Conservation (phyloP, 495 filamentous ascomycete genomes). For the Mytilinidion resinicola region DNA sequence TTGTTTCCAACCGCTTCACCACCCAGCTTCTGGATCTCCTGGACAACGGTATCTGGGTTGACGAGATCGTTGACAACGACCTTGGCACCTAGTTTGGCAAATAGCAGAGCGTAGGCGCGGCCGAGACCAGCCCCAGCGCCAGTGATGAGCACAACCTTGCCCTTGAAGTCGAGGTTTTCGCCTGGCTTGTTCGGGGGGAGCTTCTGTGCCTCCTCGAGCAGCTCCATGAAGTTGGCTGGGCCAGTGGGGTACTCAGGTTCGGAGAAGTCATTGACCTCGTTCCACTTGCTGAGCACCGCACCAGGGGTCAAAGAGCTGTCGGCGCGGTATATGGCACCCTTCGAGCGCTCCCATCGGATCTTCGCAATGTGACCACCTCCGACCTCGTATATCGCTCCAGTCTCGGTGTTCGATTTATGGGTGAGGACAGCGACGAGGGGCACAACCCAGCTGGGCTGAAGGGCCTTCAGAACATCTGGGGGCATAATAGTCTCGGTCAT, state of each 20-base stretch:
- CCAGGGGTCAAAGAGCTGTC: slow-evolving; percentile 83
- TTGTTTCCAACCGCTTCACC: slow-evolving; percentile 92
- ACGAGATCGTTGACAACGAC: slow-evolving; percentile 93
- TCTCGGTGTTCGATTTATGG: slow-evolving; percentile 87
- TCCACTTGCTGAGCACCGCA: slow-evolving; percentile 84
- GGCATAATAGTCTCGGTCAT: slow-evolving; percentile 99
- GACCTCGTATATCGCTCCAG: slow-evolving; percentile 85
- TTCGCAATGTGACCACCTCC: slow-evolving; percentile 92
- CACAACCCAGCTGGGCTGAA: slow-evolving; percentile 95
- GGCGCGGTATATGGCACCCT: slow-evolving; percentile 83
- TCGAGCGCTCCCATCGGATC: slow-evolving; percentile 89
- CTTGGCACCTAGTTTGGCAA: slow-evolving; percentile 81
- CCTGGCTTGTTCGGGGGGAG: slow-evolving; percentile 59
- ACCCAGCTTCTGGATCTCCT: slow-evolving; percentile 84
- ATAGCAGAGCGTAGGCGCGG: slow-evolving; percentile 84
- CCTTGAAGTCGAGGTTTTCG: slow-evolving; percentile 79
- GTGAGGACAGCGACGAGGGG: slow-evolving; percentile 85
- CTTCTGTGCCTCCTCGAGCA: slow-evolving; percentile 82
- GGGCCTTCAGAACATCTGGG: slow-evolving; percentile 76
- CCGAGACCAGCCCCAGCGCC: slow-evolving; percentile 92
- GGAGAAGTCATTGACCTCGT: slow-evolving; percentile 80
- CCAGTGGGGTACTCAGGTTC: slow-evolving; percentile 77
- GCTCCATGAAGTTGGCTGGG: slow-evolving; percentile 79
- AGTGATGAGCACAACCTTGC: slow-evolving; percentile 85
- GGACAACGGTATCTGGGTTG: slow-evolving; percentile 86